Evolutionary conservation across 192 early-diverging fungal genomes (phyloP).

Genomic region (Backusella parvicylindrica): DNA sequence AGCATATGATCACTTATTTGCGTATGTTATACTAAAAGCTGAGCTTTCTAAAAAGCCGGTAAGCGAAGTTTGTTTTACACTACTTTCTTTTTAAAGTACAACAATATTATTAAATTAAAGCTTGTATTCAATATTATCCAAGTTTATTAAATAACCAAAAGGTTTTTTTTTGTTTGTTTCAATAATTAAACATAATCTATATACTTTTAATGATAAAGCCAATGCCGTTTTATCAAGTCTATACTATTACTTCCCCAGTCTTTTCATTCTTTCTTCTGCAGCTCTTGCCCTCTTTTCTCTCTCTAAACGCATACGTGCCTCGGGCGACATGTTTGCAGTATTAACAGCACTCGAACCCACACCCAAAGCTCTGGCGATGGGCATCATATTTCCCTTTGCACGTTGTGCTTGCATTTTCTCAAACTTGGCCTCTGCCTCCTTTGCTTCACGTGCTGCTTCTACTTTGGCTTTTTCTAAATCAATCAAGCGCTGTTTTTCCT

Average conservation of each 20-base stretch:
- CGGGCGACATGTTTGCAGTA: conserved; percentile 55
- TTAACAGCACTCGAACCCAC: conserved; percentile 22
- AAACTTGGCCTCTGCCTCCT: conserved; percentile 1
- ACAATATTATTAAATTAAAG: no score
- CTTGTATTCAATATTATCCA: no score
- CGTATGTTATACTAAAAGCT: neutral
- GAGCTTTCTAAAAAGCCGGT: neutral
- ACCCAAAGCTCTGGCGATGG: conserved; percentile 22
- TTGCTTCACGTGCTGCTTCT: conserved; percentile 31
- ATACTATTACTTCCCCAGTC: neutral
- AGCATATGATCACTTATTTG: no score
- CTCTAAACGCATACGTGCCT: conserved; percentile 67
- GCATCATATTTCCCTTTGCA: conserved; percentile 16
- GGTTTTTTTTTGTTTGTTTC: no score
- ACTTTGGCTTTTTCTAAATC: conserved; percentile 39
- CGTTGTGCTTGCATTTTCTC: conserved; percentile 19
- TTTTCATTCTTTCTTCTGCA: conserved; percentile 59
- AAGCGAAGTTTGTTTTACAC: neutral
- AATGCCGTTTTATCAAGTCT: neutral
- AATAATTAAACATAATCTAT: no score
- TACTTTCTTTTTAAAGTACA: neutral
- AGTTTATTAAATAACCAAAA: no score
- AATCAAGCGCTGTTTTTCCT: conserved; percentile 53
- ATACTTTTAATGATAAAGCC: no score
- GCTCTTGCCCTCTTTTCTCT: conserved; percentile 77